Conservation (phyloP, 1,284 basidiomycete species). For the Cronartium quercuum region DNA sequence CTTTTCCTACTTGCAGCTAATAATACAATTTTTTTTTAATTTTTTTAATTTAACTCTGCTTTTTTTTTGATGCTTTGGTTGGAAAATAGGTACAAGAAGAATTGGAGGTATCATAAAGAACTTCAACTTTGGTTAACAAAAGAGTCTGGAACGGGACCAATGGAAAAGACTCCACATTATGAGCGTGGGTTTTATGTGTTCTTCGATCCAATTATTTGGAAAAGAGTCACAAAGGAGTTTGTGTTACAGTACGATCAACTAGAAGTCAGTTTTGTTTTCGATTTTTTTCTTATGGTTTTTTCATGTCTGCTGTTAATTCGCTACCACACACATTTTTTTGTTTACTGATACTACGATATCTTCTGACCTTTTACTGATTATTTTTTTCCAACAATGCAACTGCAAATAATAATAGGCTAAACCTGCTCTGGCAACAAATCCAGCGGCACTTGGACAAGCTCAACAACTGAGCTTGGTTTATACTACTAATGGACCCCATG, state of each 20-base stretch:
- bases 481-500: conserved; percentile 30
- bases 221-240: conserved; percentile 65
- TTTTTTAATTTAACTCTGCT: background rate
- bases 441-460: conserved; percentile 26
- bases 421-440: conserved; percentile 36
- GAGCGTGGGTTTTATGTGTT: conserved; percentile 84
- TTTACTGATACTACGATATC: too few relatives aligned
- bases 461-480: conserved; percentile 27
- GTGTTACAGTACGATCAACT: conserved; percentile 75
- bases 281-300: background rate
- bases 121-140: conserved; percentile 92
- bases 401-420: conserved; percentile 25
- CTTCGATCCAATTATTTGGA: conserved; percentile 86
- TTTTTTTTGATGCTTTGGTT: background rate
- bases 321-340: background rate
- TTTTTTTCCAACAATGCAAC: too few relatives aligned
- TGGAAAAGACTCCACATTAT: conserved; percentile 78
- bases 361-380: too few relatives aligned
- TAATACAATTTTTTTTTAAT: background rate
- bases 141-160: conserved; percentile 72
- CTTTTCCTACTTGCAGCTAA: background rate
- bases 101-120: conserved; percentile 97
- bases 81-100: conserved; percentile 67
- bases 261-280: conserved; percentile 56
- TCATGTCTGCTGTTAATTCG: background rate